Base-by-base conservation (phyloP, 345 rosid species). In the Nephelium lappaceum region DNA sequence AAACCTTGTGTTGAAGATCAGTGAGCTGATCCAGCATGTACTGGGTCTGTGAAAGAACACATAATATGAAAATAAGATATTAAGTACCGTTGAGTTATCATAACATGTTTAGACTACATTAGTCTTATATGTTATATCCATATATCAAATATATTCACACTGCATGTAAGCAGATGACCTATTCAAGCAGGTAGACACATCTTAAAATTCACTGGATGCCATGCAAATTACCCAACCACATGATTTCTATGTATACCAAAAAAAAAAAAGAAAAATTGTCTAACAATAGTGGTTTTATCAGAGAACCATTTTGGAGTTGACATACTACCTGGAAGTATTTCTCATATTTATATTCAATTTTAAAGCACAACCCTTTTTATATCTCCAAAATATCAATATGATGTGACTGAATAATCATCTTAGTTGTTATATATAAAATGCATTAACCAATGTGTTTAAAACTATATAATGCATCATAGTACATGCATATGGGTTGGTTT, bases 1-100 rank as follows among this genome's bases (percentile, higher is more conserved):
- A 5, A 88, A 93, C 98, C 98, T 86, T 93, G 27, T 90, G 88
- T 79, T 95, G 99, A 43, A 95, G 93, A 80, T 95, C 99, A 72
- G 88, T 90, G 84, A 93, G 99, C 82, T 94, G 97, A 82, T 95
- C 97, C 70, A 95, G 91, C 97, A 95, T 92, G 82, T 79, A 89
- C 70, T 93, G 98, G 61, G 98, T 92, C 99, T 95, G 89, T 70
- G 75, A 45, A 75, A 80, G 4, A 11, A 70, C 25, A 11, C 51
- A 79, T 3, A 63, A 76, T 8, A 67, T 25, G 9, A 64, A 76
- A 23, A 7, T 45, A 57, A 69, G 11, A 74, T 10, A 18, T 9
- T 74, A 5, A 11, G 3, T 45, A 43, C 19, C 10, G 55, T 19
- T 27, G 57, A 9, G 8, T 25, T 38, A 19, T 51, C 8, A 38